Percentiles rank a stretch among this genome's conserved stretches.
phyloP scores from a whole-genome alignment of 116 monocot species.

The Iris pallida region DNA sequence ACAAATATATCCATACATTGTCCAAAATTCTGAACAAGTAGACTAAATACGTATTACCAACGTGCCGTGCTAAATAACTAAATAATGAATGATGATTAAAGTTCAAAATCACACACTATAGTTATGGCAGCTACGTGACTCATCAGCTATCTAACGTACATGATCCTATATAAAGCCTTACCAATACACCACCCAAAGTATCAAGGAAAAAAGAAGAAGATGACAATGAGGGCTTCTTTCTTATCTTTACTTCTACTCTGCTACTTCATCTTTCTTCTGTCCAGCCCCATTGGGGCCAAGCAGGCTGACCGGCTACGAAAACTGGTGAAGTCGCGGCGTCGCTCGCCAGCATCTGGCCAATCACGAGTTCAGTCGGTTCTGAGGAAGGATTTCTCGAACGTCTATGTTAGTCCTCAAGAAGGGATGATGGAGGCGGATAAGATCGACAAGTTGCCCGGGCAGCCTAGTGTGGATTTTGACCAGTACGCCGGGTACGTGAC shows the following conservation, averaged over 20 bases:
- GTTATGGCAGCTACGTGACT: too few relatives aligned
- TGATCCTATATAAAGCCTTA: too few relatives aligned
- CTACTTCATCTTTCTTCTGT: conserved; percentile 1
- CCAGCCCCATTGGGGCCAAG: background rate
- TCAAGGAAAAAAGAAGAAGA: background rate
- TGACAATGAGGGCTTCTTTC: conserved; percentile 4
- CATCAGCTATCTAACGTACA: too few relatives aligned
- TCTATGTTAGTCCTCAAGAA: conserved; percentile 7
- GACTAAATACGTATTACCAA: too few relatives aligned
- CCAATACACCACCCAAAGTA: background rate
- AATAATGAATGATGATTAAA: too few relatives aligned
- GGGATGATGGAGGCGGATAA: conserved; percentile 23
- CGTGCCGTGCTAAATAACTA: too few relatives aligned
- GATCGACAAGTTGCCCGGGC: conserved; percentile 31
- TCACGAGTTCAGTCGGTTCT: background rate
- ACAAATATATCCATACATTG: too few relatives aligned
- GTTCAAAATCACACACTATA: too few relatives aligned
- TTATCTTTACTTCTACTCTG: conserved; percentile 1
- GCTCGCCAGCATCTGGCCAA: too few relatives aligned
- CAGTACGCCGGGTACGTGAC: conserved; percentile 40
- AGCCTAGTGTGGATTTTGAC: conserved; percentile 19
- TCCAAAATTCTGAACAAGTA: too few relatives aligned
- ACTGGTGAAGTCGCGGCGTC: background rate
- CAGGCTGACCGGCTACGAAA: background rate
- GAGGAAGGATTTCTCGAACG: background rate